Conservation (phyloP, 2,329 filamentous ascomycete species). For the Parafenestella ontariensis region DNA sequence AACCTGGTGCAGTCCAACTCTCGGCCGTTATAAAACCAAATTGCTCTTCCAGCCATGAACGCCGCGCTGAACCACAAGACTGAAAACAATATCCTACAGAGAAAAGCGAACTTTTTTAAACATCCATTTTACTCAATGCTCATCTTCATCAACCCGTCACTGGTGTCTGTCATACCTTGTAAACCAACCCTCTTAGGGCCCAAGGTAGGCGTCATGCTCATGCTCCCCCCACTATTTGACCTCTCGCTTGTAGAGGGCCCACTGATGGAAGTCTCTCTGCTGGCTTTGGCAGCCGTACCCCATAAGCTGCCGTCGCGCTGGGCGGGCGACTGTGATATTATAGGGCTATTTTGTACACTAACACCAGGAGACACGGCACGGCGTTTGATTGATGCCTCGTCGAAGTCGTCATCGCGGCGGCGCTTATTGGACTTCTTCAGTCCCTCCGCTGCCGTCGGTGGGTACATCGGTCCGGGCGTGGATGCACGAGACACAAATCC, state of each 20-base stretch:
- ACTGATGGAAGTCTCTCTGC: slow-evolving; percentile 61
- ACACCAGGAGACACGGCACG: slow-evolving; percentile 90
- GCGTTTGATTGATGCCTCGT: slow-evolving; percentile 86
- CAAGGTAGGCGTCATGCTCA: slow-evolving; percentile 50
- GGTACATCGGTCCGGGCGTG: slow-evolving; percentile 47
- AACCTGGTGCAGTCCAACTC: slow-evolving; percentile 1
- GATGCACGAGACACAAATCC: slow-evolving; percentile 44
- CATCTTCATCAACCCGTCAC: slow-evolving; percentile 95
- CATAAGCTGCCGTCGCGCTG: slow-evolving; percentile 74
- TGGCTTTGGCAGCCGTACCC: slow-evolving; percentile 73
- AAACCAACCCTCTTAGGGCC: slow-evolving; percentile 61
- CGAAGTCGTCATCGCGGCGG: slow-evolving; percentile 89
- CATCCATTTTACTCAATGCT: slow-evolving; percentile 74
- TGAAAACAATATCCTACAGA: slow-evolving; percentile 3
- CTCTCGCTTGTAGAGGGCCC: slow-evolving; percentile 60
- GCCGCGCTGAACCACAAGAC: slow-evolving; percentile 31
- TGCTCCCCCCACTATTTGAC: slow-evolving; percentile 57
- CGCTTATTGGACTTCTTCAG: slow-evolving; percentile 66
- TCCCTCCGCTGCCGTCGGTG: slow-evolving; percentile 50
- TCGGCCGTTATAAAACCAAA: slow-evolving; percentile 1
- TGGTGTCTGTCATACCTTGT: slow-evolving; percentile 95
- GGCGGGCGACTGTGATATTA: slow-evolving; percentile 80
- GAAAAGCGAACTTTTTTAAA: neutral
- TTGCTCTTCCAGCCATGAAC: slow-evolving; percentile 17
- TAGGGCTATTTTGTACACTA: slow-evolving; percentile 87